A percentile compares a stretch with the other conserved stretches of the same genome.
These are phyloP conservation scores for Apiospora koreana DNA, from an alignment of 2,329 filamentous ascomycete genomes.

Conservation along the genomic window DNA sequence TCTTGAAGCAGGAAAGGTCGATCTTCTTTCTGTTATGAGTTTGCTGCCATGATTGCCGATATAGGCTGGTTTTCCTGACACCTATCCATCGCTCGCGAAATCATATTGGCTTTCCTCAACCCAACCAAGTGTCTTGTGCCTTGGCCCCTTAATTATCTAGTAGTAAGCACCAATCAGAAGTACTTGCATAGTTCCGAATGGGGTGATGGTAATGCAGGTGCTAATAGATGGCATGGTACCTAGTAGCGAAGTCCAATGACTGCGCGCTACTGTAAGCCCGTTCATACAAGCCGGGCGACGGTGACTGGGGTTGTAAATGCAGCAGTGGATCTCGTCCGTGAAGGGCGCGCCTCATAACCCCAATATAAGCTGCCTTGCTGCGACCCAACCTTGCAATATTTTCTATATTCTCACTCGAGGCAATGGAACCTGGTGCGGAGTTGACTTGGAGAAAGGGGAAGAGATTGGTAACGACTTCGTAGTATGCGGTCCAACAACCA, in stretches of 20 bases:
- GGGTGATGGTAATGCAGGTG: not conserved
- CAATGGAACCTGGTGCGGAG: not conserved
- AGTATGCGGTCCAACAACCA: not conserved
- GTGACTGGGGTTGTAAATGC: not conserved
- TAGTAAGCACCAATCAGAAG: not conserved
- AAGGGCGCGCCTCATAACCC: not conserved
- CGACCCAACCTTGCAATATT: not conserved
- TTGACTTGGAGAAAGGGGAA: not conserved
- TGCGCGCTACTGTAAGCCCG: not conserved
- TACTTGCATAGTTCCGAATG: not conserved
- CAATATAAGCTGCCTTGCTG: not conserved
- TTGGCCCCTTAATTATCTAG: not conserved
- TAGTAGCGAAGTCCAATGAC: not conserved
- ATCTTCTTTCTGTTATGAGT: not conserved
- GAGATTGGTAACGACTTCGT: not conserved
- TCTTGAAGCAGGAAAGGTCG: too few species aligned
- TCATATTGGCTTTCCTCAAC: not conserved
- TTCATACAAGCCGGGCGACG: not conserved
- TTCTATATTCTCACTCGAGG: not conserved
- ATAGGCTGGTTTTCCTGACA: not conserved
- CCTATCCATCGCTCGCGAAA: not conserved
- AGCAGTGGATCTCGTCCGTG: not conserved
- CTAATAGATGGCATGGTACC: too few species aligned
- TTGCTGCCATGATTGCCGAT: not conserved
- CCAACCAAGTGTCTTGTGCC: not conserved